These are phyloP conservation scores for Tylopilus rubrobrunneus DNA, from an alignment of 768 basidiomycete genomes.

Conservation along the genomic window DNA sequence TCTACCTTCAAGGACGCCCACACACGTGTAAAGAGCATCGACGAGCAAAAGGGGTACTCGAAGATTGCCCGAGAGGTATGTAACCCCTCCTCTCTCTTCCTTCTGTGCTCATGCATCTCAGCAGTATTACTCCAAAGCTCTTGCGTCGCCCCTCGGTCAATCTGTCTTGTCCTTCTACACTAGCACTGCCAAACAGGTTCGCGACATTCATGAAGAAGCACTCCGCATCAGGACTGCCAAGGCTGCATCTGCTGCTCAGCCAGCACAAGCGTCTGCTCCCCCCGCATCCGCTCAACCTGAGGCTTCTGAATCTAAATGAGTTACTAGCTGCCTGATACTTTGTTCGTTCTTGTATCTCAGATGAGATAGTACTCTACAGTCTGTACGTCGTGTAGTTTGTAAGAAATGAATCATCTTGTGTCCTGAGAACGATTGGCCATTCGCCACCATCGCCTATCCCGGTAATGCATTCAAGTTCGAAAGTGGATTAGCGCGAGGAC, in stretches of 20 bases:
- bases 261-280: conserved; percentile 5
- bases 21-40: conserved; percentile 67
- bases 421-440: too few relatives aligned
- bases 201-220: conserved; percentile 94
- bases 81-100: not conserved
- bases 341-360: conserved; percentile 2
- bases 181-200: conserved; percentile 77
- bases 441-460: too few relatives aligned
- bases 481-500: too few relatives aligned
- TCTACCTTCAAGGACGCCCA: conserved; percentile 59
- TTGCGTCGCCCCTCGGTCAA: conserved; percentile 73
- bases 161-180: conserved; percentile 84
- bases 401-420: not conserved
- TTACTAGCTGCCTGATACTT: not conserved
- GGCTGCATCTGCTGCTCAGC: conserved; percentile 14
- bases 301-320: conserved; percentile 10
- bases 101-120: conserved; percentile 25
- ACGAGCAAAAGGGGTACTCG: conserved; percentile 76
- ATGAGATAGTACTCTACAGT: not conserved
- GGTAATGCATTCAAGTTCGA: too few relatives aligned
- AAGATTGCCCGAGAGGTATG: conserved; percentile 66
- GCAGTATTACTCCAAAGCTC: conserved; percentile 79
- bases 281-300: conserved; percentile 10
- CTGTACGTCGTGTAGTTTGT: not conserved
- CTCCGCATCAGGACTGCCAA: conserved; percentile 73